Evolutionary conservation across 1,284 basidiomycete genomes (phyloP), one percentile per base, ranked within the genome.

Genomic region (Ganoderma sp.): DNA sequence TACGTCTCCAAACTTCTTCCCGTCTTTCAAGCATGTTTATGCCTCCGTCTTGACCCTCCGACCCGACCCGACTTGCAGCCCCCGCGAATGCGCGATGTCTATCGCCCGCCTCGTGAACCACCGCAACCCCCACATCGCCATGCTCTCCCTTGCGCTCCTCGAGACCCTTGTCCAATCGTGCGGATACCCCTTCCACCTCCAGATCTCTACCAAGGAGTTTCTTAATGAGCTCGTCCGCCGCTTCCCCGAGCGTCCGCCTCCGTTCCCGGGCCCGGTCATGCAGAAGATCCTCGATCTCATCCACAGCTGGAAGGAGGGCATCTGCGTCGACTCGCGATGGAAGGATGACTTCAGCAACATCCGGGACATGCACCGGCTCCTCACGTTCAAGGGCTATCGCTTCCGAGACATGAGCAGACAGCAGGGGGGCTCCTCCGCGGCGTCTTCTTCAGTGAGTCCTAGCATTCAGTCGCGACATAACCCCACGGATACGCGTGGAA

Each of bases 131-230:
- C 95, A 98, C 78, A 87, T 97, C 72, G 90, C 94, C 32, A 88
- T 96, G 75, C 88, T 98, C 45, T 90, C 93, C 0, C 86, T 95
- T 42, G 83, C 91, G 4, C 85, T 99, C 3, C 90, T 99, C 71
- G 96, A 98, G 79, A 96, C 95, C 15, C 90, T 99, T 62, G 94
- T 98, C 64, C 94, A 97, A 78, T 92, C 94, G 61, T 98, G 97
- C 78, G 97, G 97, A 75, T 99, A 99, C 81, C 91, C 97, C 0
- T 93, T 99, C 70, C 97, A 99, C 77, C 90, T 99, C 32, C 97
- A 99, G 80, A 94, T 99, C 74, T 87, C 94, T n/a, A 99, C 98
- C 32, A 99, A 99, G 79, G 98, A 99, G 78, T 99, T 99, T 77
- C 85, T 99, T 25, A 99, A 99, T 81, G 97, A 99, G 80, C 92